These are phyloP conservation scores for Echria macrotheca DNA, from an alignment of 495 filamentous ascomycete genomes.

Conservation along the genomic window DNA sequence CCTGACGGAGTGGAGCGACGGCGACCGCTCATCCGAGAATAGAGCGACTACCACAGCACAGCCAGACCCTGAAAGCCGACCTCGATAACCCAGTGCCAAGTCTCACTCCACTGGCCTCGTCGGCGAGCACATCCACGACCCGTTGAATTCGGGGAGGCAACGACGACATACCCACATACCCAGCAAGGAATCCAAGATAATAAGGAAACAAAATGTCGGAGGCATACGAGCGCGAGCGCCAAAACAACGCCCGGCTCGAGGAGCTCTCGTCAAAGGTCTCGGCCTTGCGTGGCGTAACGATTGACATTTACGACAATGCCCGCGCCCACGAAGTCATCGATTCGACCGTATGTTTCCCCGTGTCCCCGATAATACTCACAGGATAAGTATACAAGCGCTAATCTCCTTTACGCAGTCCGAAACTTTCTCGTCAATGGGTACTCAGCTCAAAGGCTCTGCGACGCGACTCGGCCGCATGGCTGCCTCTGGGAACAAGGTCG, in stretches of 20 bases:
- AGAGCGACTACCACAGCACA: too few species aligned
- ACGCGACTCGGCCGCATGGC: constrained; percentile 89
- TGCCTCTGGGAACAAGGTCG: constrained; percentile 80
- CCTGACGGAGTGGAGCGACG: background rate
- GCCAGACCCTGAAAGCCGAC: too few species aligned
- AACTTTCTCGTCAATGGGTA: constrained; percentile 55
- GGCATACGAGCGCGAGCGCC: constrained; percentile 89
- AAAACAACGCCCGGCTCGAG: constrained; percentile 93
- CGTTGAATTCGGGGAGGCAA: too few species aligned
- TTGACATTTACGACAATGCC: constrained; percentile 96
- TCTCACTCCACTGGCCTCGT: background rate
- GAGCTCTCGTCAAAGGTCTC: constrained; percentile 87
- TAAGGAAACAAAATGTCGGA: constrained; percentile 86
- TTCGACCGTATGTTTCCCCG: constrained; percentile 57
- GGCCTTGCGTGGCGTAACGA: constrained; percentile 89
- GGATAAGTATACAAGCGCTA: background rate
- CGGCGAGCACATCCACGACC: too few species aligned
- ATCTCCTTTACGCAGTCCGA: constrained; percentile 35
- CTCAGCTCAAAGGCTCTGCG: constrained; percentile 76
- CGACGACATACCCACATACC: too few species aligned
- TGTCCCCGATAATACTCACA: background rate
- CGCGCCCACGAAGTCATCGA: constrained; percentile 82
- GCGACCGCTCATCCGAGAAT: background rate
- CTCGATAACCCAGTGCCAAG: background rate
- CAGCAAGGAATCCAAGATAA: too few species aligned